Conservation (phyloP, 129 eudicot species). For the Flaveria robusta region DNA sequence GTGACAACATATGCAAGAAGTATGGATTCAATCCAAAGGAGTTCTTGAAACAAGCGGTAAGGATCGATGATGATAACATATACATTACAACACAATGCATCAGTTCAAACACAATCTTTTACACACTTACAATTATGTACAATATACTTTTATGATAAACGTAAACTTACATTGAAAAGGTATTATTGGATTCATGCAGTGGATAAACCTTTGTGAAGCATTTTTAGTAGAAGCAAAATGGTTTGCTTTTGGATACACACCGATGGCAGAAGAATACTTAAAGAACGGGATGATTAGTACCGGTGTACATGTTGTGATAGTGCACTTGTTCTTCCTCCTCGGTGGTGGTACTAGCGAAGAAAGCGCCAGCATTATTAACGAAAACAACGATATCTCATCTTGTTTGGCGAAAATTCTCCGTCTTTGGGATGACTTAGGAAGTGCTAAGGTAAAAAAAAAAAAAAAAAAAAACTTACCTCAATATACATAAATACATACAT, state of each 20-base stretch:
- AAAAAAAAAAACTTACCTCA: neutral
- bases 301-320: conserved; percentile 47
- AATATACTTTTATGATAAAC: neutral
- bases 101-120: too few relatives aligned
- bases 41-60: conserved; percentile 34
- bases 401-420: conserved; percentile 57
- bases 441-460: conserved; percentile 38
- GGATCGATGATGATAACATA: conserved; percentile 18
- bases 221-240: conserved; percentile 61
- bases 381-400: conserved; percentile 32
- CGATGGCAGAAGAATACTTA: conserved; percentile 48
- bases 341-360: conserved; percentile 41
- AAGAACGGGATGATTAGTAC: conserved; percentile 52
- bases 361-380: conserved; percentile 24
- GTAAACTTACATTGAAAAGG: neutral
- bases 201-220: conserved; percentile 56
- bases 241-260: conserved; percentile 46
- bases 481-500: too few relatives aligned
- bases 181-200: conserved; percentile 42
- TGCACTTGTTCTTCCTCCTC: conserved; percentile 57
- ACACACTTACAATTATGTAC: neutral
- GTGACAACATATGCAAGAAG: conserved; percentile 30
- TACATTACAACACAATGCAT: too few relatives aligned
- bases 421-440: conserved; percentile 69
- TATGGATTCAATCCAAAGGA: conserved; percentile 50